Evolutionary conservation across 768 basidiomycete species (phyloP), one percentile per base, ranked within the genome.

Genomic region (Mycena capillaripes): DNA sequence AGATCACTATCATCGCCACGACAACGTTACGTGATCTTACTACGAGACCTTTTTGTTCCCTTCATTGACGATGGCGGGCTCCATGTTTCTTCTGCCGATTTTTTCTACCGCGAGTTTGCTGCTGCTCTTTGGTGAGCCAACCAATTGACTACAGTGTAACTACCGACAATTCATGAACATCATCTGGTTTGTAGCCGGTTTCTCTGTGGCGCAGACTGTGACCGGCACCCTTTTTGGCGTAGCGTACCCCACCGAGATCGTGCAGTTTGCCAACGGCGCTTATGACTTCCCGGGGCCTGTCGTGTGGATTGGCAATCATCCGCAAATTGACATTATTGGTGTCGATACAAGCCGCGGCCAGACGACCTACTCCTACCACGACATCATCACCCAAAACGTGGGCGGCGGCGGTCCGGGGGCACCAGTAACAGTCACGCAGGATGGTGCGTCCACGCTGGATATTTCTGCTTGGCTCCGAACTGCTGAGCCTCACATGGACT

Each of bases 321-420:
- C 56, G 4, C 61, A 63, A 11, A 23, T 63, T 32, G 46, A 27
- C 21, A 63, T 63, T 16, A 4, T 63, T 23, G 32, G 61, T 17
- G 46, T 63, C 61, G 61, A 25, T 19, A 32, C 60, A 17, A n/a
- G n/a, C 61, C 10, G 3, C n/a, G 34, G 23, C n/a, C 61, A 63
- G 46, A 63, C 61, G n/a, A 50, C 61, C 30, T 63, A 50, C 36
- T 48, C 61, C 11, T 63, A 63, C 34, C 29, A 36, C 11, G 61
- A 63, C 46, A 19, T 63, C 6, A 32, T 32, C 29, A 63, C 61
- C 4, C 44, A 63, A n/a, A 25, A 23, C 21, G n/a, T 61, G 16
- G 10, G 59, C 29, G n/a, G 29, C 21, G 10, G 17, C 16, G n/a
- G 8, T 6, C 21, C 25, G 11, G 34, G 5, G 29, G 48, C 48